Evolutionary conservation across 2,329 filamentous ascomycete species (phyloP).

Genomic region (Fusarium globosum): DNA sequence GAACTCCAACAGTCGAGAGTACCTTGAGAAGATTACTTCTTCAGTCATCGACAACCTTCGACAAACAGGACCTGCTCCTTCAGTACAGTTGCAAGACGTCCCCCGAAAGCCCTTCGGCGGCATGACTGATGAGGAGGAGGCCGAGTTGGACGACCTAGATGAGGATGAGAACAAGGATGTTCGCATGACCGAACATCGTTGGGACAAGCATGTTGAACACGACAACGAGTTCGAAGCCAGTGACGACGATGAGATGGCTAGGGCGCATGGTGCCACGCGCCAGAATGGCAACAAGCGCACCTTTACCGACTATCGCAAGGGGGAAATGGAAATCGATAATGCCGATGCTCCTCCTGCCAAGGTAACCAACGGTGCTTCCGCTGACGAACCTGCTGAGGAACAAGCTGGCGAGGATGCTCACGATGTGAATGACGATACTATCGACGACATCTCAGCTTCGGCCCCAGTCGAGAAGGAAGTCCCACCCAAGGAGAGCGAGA

Average conservation of each 20-base stretch:
- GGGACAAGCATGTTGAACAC: constrained; percentile 81
- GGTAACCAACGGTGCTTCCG: constrained; percentile 46
- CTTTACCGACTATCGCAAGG: constrained; percentile 64
- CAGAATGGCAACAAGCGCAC: constrained; percentile 61
- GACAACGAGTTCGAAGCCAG: constrained; percentile 88
- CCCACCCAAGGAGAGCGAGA: constrained; percentile 38
- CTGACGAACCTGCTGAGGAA: constrained; percentile 46
- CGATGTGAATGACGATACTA: constrained; percentile 55
- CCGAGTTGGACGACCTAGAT: constrained; percentile 75
- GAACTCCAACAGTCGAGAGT: constrained; percentile 87
- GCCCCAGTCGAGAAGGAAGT: constrained; percentile 45
- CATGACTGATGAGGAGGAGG: constrained; percentile 75
- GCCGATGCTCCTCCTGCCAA: constrained; percentile 53
- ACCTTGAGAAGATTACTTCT: constrained; percentile 83
- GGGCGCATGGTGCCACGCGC: constrained; percentile 75
- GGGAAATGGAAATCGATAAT: constrained; percentile 53
- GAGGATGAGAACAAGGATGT: constrained; percentile 88
- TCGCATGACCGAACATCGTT: constrained; percentile 82
- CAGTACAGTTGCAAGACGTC: constrained; percentile 88
- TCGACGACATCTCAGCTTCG: constrained; percentile 55
- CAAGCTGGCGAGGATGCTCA: constrained; percentile 48
- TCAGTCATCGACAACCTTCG: constrained; percentile 87
- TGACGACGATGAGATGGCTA: constrained; percentile 85
- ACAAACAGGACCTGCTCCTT: constrained; percentile 86
- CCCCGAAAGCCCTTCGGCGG: constrained; percentile 70